Evolutionary conservation across 2,329 filamentous ascomycete species (phyloP), one percentile per base, ranked within the genome.

Genomic region (Monosporascus sp.): DNA sequence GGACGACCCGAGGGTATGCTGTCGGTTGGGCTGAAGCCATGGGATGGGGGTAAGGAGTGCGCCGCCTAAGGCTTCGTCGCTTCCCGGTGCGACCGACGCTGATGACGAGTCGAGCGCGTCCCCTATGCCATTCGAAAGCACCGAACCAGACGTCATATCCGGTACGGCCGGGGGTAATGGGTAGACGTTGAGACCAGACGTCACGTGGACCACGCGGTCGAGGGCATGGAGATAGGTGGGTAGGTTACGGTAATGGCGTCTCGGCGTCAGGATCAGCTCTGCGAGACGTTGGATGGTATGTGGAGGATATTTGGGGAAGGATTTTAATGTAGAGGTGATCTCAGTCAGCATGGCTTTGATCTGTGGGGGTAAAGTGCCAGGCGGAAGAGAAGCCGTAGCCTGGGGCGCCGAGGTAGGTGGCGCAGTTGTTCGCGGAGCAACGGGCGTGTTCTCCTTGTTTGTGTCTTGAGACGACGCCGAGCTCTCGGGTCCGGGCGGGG

Each of bases 31-130:
- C 20, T 69, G 60, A 49, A 97, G 75, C 94, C 94, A 99, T 0
- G 92, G 90, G 53, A 99, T 97, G 1, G 93, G 94, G 1, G 93
- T 97, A 49, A 99, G 77, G 19, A 97, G 77, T 0, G 94, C 94
- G 7, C 94, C 94, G 22, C 93, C 93, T 1, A 97, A 76, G 14
- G 87, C 88, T 68, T 97, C 93, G 63, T 97, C 93, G 48, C 88
- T 91, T 2, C 91, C 92, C 7, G 93, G 75, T 0, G 72, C 68
- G 14, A 75, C 70, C 52, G 59, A 67, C 8, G 71, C 69, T 2
- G 67, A 66, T 1, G 68, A 61, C 2, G 71, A 61, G 58, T 71
- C 71, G 66, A 46, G 43, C 16, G 58, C 73, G 40, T 80, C 76
- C n/a, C 77, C 74, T 7, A 78, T 70, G 26, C 88, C 89, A 64